These are phyloP conservation scores for Ceriops zippeliana DNA, from an alignment of 345 rosid genomes.

Conservation along the genomic window DNA sequence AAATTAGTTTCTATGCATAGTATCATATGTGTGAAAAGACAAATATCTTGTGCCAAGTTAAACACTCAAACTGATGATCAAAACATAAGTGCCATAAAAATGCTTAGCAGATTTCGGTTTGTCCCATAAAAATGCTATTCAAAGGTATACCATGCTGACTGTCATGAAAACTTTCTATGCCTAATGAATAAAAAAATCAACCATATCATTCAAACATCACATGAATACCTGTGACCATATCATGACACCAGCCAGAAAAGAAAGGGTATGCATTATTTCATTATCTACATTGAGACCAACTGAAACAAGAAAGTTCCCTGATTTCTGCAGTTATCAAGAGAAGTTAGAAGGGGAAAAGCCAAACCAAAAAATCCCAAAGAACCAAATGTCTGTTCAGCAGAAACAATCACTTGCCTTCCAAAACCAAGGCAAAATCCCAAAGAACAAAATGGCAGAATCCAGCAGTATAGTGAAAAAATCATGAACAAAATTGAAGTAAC, in stretches of 20 bases:
- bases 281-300: conserved; percentile 72
- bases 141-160: too few relatives aligned
- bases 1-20: too few relatives aligned
- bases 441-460: conserved; percentile 93
- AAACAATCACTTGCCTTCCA: conserved; percentile 69
- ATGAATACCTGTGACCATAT: conserved; percentile 86
- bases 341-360: conserved; percentile 14
- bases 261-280: conserved; percentile 84
- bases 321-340: conserved; percentile 47
- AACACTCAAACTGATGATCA: too few relatives aligned
- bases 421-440: conserved; percentile 87
- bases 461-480: conserved; percentile 76
- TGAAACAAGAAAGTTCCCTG: conserved; percentile 57
- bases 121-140: too few relatives aligned
- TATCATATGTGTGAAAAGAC: too few relatives aligned
- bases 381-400: background rate
- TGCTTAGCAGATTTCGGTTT: too few relatives aligned
- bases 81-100: too few relatives aligned
- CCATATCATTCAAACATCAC: conserved; percentile 10
- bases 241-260: conserved; percentile 89
- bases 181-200: background rate
- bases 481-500: conserved; percentile 83
- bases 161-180: too few relatives aligned
- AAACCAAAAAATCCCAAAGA: background rate
- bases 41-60: too few relatives aligned